A percentile compares a stretch with the other conserved stretches of the same genome.
Conservation (phyloP, 495 filamentous ascomycete species). For the Hypoxylon fragiforme region DNA sequence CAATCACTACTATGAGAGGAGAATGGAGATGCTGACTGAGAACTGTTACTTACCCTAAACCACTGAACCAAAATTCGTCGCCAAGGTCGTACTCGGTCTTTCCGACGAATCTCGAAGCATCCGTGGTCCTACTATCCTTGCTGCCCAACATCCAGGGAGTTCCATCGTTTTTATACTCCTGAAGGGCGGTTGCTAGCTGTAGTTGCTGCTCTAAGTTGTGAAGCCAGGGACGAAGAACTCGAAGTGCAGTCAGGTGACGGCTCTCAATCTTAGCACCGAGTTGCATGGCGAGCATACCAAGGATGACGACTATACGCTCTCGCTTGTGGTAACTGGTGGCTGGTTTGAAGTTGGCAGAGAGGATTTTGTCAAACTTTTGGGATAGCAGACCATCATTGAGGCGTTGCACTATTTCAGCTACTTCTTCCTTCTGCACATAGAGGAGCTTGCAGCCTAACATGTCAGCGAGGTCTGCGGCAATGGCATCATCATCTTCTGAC, state of each 20-base stretch:
- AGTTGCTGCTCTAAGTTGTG: conserved; percentile 29
- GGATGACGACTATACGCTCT: conserved; percentile 20
- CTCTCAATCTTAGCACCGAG: conserved; percentile 14
- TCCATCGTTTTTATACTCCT: conserved; percentile 32
- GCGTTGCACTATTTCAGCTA: background rate
- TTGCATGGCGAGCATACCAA: conserved; percentile 26
- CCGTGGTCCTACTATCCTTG: conserved; percentile 5
- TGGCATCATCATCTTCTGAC: conserved; percentile 22
- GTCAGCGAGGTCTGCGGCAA: conserved; percentile 12
- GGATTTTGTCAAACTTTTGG: conserved; percentile 17
- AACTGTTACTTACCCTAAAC: conserved; percentile 25
- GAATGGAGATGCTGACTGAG: background rate
- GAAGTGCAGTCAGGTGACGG: conserved; percentile 7
- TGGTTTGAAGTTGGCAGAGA: conserved; percentile 10
- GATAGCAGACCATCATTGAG: conserved; percentile 21
- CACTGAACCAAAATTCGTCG: conserved; percentile 25
- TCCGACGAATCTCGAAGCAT: too few species aligned
- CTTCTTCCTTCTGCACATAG: background rate
- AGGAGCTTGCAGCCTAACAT: conserved; percentile 17
- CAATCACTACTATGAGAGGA: too few species aligned
- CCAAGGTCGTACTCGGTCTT: conserved; percentile 3
- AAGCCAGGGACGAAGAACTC: conserved; percentile 24
- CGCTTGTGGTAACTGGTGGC: conserved; percentile 13
- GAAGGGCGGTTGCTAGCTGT: conserved; percentile 25
- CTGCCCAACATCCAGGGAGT: conserved; percentile 23